phyloP scores from a whole-genome alignment of 495 filamentous ascomycete genomes.

The Aspergillus leporis region DNA sequence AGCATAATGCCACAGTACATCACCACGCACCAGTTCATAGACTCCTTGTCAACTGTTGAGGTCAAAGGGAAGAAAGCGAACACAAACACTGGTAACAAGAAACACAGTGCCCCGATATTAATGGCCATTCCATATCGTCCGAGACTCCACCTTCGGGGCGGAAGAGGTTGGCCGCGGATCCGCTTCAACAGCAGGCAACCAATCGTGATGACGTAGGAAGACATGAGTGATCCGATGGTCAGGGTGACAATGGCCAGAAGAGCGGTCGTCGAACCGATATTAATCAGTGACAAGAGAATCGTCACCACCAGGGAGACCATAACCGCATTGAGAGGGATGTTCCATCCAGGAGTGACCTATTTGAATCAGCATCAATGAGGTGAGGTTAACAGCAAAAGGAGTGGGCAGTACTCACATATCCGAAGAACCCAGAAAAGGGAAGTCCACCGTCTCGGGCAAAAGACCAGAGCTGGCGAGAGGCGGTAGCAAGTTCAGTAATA shows the following conservation, averaged over 20 bases:
- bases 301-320: constrained; percentile 47
- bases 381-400: constrained; percentile 54
- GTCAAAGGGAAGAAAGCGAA: constrained; percentile 55
- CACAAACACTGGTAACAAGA: constrained; percentile 49
- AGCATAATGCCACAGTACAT: constrained; percentile 48
- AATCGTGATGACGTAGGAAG: constrained; percentile 53
- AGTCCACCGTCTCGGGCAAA: constrained; percentile 56
- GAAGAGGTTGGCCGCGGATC: constrained; percentile 39
- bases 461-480: constrained; percentile 64
- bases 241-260: constrained; percentile 50
- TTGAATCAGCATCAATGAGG: constrained; percentile 23
- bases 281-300: constrained; percentile 52
- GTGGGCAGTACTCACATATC: constrained; percentile 53
- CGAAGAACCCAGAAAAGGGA: constrained; percentile 54
- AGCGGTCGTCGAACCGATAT: constrained; percentile 52
- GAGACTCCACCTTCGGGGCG: constrained; percentile 49
- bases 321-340: constrained; percentile 49
- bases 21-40: constrained; percentile 52
- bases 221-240: constrained; percentile 39
- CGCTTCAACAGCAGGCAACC: constrained; percentile 49
- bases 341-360: constrained; percentile 51
- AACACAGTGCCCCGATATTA: constrained; percentile 43
- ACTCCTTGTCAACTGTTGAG: constrained; percentile 36
- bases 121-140: constrained; percentile 49
- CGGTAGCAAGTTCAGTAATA: constrained; percentile 62